A percentile compares a stretch with the other conserved stretches of the same genome.
Conservation (phyloP, 164 flowering plant genomes). For the Malania oleifera region DNA sequence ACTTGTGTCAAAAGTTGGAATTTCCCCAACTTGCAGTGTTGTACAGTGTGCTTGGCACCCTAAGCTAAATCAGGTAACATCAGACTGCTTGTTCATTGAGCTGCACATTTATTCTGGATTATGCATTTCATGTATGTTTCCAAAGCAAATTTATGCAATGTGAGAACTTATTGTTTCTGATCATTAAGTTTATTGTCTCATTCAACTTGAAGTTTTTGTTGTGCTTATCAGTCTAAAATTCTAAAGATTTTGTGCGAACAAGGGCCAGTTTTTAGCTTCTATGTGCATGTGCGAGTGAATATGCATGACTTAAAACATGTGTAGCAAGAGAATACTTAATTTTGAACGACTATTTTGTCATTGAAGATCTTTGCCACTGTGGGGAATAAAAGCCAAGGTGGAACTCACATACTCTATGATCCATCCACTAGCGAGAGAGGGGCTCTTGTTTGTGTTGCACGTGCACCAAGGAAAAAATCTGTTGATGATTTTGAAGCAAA, state of each 20-base stretch:
- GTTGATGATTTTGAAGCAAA: constrained; percentile 81
- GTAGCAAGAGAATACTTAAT: background rate
- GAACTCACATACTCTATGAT: constrained; percentile 90
- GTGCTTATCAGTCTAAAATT: background rate
- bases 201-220: background rate
- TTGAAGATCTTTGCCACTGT: constrained; percentile 75
- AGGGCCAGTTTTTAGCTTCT: background rate
- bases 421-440: constrained; percentile 91
- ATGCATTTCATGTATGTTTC: background rate
- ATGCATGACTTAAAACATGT: background rate
- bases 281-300: background rate
- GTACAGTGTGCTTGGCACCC: constrained; percentile 98
- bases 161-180: background rate
- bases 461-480: constrained; percentile 92
- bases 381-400: constrained; percentile 89
- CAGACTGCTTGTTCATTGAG: background rate
- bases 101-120: background rate
- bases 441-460: constrained; percentile 94
- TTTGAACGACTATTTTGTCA: constrained; percentile 1
- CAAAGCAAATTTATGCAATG: background rate
- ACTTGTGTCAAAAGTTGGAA: constrained; percentile 85
- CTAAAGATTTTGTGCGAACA: background rate
- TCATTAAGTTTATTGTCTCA: background rate
- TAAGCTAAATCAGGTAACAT: constrained; percentile 82
- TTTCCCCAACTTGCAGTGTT: constrained; percentile 87